phyloP scores from a whole-genome alignment of 2,329 filamentous ascomycete species.

The Ascomycota sp. region DNA sequence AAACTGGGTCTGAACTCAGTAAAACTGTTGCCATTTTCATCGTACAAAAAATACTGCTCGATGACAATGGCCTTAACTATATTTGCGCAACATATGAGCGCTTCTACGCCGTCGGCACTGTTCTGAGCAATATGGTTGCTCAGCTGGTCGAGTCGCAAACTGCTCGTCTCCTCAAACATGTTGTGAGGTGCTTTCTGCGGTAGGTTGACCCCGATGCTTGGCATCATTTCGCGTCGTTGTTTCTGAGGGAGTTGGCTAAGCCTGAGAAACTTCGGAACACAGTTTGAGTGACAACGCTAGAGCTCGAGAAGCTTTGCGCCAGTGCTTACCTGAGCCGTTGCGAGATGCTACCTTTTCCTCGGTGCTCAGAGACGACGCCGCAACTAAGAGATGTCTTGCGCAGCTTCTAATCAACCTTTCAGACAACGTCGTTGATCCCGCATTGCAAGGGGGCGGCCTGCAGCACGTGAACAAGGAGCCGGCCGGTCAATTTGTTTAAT shows the following conservation, averaged over 20 bases:
- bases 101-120: conserved; percentile 94
- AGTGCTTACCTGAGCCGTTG: conserved; percentile 96
- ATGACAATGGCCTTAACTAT: conserved; percentile 91
- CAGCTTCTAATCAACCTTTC: conserved; percentile 92
- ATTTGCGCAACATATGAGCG: conserved; percentile 98
- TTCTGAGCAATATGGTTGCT: conserved; percentile 95
- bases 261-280: conserved; percentile 4
- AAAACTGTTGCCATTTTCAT: conserved; percentile 99
- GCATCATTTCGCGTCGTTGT: background rate
- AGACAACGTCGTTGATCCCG: conserved; percentile 50
- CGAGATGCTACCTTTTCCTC: conserved; percentile 93
- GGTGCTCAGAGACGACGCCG: conserved; percentile 87
- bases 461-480: conserved; percentile 10
- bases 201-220: conserved; percentile 15
- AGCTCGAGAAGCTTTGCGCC: conserved; percentile 79
- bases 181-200: conserved; percentile 92
- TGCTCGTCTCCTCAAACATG: conserved; percentile 85
- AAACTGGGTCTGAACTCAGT: conserved; percentile 92
- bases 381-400: conserved; percentile 92
- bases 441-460: conserved; percentile 11
- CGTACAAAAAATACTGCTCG: conserved; percentile 93
- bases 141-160: conserved; percentile 97
- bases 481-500: background rate
- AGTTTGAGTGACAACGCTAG: conserved; percentile 92
- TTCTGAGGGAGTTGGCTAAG: background rate